Evolutionary conservation across 495 filamentous ascomycete species (phyloP).

Genomic region (Evansstolkia leycettana): DNA sequence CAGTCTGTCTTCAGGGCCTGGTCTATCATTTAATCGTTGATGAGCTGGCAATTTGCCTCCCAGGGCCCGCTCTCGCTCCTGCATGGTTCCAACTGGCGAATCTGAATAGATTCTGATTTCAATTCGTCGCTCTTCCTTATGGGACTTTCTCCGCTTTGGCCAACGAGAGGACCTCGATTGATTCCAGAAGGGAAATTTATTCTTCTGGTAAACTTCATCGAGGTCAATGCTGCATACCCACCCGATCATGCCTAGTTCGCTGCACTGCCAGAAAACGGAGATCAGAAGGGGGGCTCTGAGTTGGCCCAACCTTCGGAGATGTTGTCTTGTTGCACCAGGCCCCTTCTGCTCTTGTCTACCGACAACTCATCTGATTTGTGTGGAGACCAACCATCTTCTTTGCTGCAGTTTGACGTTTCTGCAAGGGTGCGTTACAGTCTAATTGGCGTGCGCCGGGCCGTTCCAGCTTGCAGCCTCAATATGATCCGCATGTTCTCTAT

Average conservation of each 20-base stretch:
- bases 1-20: not conserved
- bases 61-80: slow-evolving; percentile 11
- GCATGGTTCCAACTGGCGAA: slow-evolving; percentile 8
- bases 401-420: slow-evolving; percentile 26
- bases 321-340: slow-evolving; percentile 1
- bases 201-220: not conserved
- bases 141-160: slow-evolving; percentile 19
- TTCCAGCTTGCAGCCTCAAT: slow-evolving; percentile 41
- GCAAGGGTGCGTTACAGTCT: slow-evolving; percentile 26
- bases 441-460: slow-evolving; percentile 38
- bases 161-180: slow-evolving; percentile 7
- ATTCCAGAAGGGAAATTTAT: slow-evolving; percentile 8
- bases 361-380: too few relatives aligned
- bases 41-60: slow-evolving; percentile 21
- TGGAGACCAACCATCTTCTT: not conserved
- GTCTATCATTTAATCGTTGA: slow-evolving; percentile 10
- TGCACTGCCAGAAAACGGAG: slow-evolving; percentile 2
- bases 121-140: slow-evolving; percentile 12
- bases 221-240: not conserved
- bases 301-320: slow-evolving; percentile 7
- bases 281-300: slow-evolving; percentile 17
- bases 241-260: not conserved
- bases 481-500: slow-evolving; percentile 37
- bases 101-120: slow-evolving; percentile 8
- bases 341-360: slow-evolving; percentile 3